A percentile compares a stretch with the other conserved stretches of the same genome.
Evolutionary conservation across 2,329 filamentous ascomycete genomes (phyloP).

Genomic region (Colletotrichum orchidophilum): DNA sequence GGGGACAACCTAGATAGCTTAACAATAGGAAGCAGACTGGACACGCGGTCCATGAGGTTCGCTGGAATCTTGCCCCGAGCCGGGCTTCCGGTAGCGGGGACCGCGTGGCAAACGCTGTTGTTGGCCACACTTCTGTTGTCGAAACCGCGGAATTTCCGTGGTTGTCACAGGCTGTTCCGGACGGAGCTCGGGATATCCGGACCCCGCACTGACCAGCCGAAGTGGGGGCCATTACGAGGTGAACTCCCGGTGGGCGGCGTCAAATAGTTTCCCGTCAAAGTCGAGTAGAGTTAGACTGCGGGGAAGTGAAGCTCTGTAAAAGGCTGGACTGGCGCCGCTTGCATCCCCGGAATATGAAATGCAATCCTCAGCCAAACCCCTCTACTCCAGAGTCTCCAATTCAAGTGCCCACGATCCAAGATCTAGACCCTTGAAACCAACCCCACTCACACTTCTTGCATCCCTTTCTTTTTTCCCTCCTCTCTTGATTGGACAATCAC

Average conservation of each 20-base stretch:
- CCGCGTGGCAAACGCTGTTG: not conserved
- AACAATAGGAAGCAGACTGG: not conserved
- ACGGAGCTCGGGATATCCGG: not conserved
- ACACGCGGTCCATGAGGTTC: not conserved
- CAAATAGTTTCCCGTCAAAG: not conserved
- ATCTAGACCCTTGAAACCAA: not conserved
- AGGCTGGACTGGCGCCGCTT: slow-evolving; percentile 10
- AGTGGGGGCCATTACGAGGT: not conserved
- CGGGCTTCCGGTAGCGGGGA: slow-evolving; percentile 15
- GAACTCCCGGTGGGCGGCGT: not conserved
- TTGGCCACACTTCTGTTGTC: not conserved
- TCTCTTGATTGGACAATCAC: not conserved
- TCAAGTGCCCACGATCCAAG: not conserved
- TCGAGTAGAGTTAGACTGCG: not conserved
- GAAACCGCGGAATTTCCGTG: not conserved
- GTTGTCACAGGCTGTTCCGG: not conserved
- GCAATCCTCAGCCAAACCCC: not conserved
- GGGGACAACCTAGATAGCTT: slow-evolving; percentile 23
- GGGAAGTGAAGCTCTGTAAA: slow-evolving; percentile 21
- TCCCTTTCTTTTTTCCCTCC: not conserved
- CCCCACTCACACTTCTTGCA: not conserved
- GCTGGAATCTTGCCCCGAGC: slow-evolving; percentile 2
- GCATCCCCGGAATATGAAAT: not conserved
- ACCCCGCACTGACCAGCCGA: slow-evolving; percentile 1
- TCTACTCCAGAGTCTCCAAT: slow-evolving; percentile 1